Conservation (phyloP, 441 rosid genomes). For the Brassica hybrid region DNA sequence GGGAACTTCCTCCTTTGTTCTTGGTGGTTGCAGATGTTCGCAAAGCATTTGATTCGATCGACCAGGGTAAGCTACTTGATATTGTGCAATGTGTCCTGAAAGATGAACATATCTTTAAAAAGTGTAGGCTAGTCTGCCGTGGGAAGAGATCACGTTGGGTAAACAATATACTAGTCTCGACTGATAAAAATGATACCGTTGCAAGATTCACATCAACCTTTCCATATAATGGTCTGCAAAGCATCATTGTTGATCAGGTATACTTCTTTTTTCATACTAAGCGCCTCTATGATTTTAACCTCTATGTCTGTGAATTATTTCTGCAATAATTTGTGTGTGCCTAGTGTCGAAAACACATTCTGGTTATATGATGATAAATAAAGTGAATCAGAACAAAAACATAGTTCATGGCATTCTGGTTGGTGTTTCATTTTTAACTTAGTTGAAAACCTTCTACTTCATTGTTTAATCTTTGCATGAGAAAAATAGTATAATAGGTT, state of each 20-base stretch:
- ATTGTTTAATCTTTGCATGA: slow-evolving; percentile 6
- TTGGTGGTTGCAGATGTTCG: slow-evolving; percentile 82
- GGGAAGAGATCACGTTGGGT: slow-evolving; percentile 56
- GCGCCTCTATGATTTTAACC: background rate
- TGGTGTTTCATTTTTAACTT: background rate
- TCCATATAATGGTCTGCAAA: slow-evolving; percentile 49
- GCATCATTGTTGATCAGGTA: slow-evolving; percentile 70
- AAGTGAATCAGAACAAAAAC: background rate
- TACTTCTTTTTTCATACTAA: slow-evolving; percentile 14
- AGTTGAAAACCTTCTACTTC: slow-evolving; percentile 1
- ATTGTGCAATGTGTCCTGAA: slow-evolving; percentile 57
- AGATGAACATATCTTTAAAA: slow-evolving; percentile 61
- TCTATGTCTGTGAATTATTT: background rate
- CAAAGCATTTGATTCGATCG: slow-evolving; percentile 86
- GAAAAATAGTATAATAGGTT: background rate
- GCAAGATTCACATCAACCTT: slow-evolving; percentile 47
- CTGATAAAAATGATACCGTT: slow-evolving; percentile 36
- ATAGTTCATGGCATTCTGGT: background rate
- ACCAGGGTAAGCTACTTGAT: slow-evolving; percentile 71
- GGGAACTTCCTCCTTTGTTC: slow-evolving; percentile 54
- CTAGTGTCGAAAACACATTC: background rate
- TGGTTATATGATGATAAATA: slow-evolving; percentile 7
- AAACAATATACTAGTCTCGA: slow-evolving; percentile 46
- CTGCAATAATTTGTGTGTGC: background rate
- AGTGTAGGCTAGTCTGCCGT: slow-evolving; percentile 56